Conservation (phyloP, 768 basidiomycete genomes). For the Tulasnella sp. region DNA sequence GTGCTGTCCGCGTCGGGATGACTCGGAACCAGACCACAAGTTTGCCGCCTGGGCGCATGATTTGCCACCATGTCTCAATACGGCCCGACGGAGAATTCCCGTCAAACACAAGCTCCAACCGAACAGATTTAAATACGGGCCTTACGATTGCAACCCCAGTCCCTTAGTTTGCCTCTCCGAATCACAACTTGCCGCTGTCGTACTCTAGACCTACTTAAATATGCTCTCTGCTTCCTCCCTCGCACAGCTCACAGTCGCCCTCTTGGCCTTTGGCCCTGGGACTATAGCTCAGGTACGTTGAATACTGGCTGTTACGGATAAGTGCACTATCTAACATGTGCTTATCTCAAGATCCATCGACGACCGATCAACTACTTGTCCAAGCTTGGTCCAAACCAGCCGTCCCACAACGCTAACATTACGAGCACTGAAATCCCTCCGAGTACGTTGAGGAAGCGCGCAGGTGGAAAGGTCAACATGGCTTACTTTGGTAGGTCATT, state of each 20-base stretch:
- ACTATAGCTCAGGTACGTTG: background rate
- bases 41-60: too few relatives aligned
- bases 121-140: too few relatives aligned
- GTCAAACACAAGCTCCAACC: too few relatives aligned
- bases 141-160: too few relatives aligned
- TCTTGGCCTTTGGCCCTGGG: background rate
- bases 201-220: background rate
- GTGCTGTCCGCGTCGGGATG: too few relatives aligned
- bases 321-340: background rate
- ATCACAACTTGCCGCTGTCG: background rate
- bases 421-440: background rate
- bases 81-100: too few relatives aligned
- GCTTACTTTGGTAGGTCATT: background rate
- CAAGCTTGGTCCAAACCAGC: background rate
- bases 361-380: background rate
- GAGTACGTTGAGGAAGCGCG: background rate
- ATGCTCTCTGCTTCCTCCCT: background rate
- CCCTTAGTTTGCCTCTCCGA: too few relatives aligned
- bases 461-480: constrained; percentile 3
- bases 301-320: background rate
- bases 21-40: too few relatives aligned
- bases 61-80: too few relatives aligned
- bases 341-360: background rate
- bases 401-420: background rate
- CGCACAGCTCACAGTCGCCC: background rate